Conservation (phyloP, 441 rosid species). For the Raphanus hybrid region DNA sequence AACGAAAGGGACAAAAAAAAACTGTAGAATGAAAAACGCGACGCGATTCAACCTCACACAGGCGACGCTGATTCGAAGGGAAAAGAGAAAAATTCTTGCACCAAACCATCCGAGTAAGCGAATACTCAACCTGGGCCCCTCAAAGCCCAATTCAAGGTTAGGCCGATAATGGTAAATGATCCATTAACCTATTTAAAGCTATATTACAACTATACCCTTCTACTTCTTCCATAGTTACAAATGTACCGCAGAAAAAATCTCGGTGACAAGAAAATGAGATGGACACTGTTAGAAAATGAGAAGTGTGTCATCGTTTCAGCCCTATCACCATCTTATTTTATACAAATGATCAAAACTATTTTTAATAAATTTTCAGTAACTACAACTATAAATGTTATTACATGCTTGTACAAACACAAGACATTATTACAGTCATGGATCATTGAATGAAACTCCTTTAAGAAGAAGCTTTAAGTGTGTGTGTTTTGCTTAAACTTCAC, state of each 20-base stretch:
- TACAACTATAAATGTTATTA: slow-evolving; percentile 26
- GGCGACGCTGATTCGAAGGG: slow-evolving; percentile 26
- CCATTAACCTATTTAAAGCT: background rate
- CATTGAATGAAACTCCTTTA: background rate
- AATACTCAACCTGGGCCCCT: slow-evolving; percentile 21
- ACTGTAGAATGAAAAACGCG: slow-evolving; percentile 30
- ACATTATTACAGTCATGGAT: slow-evolving; percentile 8
- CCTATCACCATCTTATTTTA: slow-evolving; percentile 4
- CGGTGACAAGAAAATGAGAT: background rate
- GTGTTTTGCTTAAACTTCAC: slow-evolving; percentile 48
- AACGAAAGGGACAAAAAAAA: slow-evolving; percentile 16
- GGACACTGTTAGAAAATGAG: background rate
- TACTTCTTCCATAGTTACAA: slow-evolving; percentile 7
- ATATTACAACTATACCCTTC: slow-evolving; percentile 1
- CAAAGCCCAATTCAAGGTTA: background rate
- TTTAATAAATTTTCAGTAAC: background rate
- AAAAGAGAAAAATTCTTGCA: slow-evolving; percentile 8
- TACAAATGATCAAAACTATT: slow-evolving; percentile 4
- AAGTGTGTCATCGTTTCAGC: slow-evolving; percentile 1
- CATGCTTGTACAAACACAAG: slow-evolving; percentile 25
- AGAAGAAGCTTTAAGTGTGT: slow-evolving; percentile 24
- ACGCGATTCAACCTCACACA: slow-evolving; percentile 32
- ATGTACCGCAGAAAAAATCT: slow-evolving; percentile 15
- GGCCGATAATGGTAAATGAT: background rate
- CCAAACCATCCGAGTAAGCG: background rate